Base-by-base conservation (phyloP, 495 filamentous ascomycete genomes). In the Talaromyces proteolyticus region DNA sequence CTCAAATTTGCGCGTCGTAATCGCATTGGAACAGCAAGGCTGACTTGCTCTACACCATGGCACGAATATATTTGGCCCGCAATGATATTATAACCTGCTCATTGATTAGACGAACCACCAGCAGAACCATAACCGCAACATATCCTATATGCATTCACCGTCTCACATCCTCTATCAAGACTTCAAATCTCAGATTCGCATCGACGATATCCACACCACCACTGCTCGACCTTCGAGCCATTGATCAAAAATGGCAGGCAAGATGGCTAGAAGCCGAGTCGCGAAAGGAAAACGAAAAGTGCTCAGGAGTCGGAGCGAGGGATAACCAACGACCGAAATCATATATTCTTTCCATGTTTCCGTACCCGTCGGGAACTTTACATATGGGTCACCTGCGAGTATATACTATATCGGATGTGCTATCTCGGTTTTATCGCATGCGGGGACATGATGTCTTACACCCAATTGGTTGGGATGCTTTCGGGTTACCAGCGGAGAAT, bases 391-490 rank as follows among this genome's bases (percentile, higher is more conserved):
- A 95, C 63, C 73, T 95, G 12, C 80, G 90, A 2, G 88, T 93
- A 42, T 95, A 95, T 71, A 91, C 90, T 16, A 91, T 95, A 51
- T 87, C 89, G 34, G 90, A 95, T 68, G 85, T 90, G 3, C 66
- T 95, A 24, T 81, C 89, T 14, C 76, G 90, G 12, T 94, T 86
- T 57, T 81, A 84, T 55, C 79, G 76, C 7, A 85, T 95, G 74
- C 80, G 82, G 47, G 90, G 90, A 3, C 72, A 82, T 60, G 68
- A 87, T 46, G 89, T 95, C 24, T 62, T 94, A 19, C 79, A 93
- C 45, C 90, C 90, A 22, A 94, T 95, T 81, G 90, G 89, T 3
- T 95, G 90, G 90, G 90, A 95, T 74, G 89, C 88, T 17, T 94
- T 95, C 62, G 90, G 90, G 3, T 70, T 95, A 38, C 90, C 90